Percentiles rank a stretch among this genome's conserved stretches.
These are phyloP conservation scores for sweet orange (Citrus sinensis) DNA, from an alignment of 345 rosid genomes.

Conservation along the genomic window DNA sequence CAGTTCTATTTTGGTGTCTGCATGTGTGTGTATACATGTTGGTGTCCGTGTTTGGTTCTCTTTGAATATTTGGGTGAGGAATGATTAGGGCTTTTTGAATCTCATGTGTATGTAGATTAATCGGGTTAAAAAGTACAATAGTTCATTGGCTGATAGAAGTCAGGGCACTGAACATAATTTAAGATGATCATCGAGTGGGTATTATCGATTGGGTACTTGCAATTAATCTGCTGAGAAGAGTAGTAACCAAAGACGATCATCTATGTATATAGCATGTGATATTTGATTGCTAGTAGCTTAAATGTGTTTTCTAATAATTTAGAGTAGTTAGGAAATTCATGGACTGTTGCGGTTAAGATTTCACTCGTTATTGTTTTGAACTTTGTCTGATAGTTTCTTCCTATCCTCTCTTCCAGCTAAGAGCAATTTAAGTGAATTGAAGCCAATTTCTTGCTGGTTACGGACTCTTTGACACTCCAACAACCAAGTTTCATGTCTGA, in stretches of 20 bases:
- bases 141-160: not conserved
- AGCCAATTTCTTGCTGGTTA: constrained; percentile 9
- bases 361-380: not conserved
- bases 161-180: too few species aligned
- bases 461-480: not conserved
- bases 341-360: not conserved
- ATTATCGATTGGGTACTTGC: not conserved
- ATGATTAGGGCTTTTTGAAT: not conserved
- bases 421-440: not conserved
- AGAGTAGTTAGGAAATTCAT: not conserved
- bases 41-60: not conserved
- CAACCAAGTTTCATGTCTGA: constrained; percentile 61
- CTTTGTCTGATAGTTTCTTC: not conserved
- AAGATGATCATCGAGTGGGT: not conserved
- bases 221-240: not conserved
- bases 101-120: not conserved
- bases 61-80: not conserved
- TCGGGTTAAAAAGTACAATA: not conserved
- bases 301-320: not conserved
- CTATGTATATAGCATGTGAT: not conserved
- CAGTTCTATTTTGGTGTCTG: not conserved
- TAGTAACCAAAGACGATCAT: not conserved
- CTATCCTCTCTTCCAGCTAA: constrained; percentile 4
- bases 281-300: not conserved
- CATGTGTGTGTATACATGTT: not conserved